phyloP scores from a whole-genome alignment of 2,329 filamentous ascomycete genomes.

The Cladosporium sp. region DNA sequence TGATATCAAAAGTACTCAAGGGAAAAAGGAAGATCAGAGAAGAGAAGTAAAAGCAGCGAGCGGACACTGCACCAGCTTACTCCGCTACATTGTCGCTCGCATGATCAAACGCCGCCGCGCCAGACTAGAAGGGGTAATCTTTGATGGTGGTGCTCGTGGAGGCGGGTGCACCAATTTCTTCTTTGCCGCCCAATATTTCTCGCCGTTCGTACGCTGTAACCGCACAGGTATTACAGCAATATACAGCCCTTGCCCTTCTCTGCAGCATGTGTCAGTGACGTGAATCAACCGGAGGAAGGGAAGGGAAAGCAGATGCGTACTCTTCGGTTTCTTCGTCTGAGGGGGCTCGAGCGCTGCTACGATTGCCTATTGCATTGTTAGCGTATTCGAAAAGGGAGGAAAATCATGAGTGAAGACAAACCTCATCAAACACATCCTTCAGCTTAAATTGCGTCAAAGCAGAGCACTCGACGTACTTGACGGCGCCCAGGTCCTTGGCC shows the following conservation, averaged over 20 bases:
- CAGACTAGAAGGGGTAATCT: slow-evolving; percentile 11
- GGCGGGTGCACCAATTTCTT: not conserved
- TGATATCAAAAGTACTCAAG: slow-evolving; percentile 12
- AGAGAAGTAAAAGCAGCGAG: slow-evolving; percentile 8
- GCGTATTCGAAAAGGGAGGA: slow-evolving; percentile 7
- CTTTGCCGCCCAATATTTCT: too few relatives aligned
- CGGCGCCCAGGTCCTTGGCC: slow-evolving; percentile 93
- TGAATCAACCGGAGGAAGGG: not conserved
- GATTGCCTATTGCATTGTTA: slow-evolving; percentile 61
- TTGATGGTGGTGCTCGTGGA: slow-evolving; percentile 1
- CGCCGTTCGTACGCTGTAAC: too few relatives aligned
- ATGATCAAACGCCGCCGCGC: slow-evolving; percentile 9
- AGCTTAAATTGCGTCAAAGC: slow-evolving; percentile 96
- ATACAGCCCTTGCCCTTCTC: slow-evolving; percentile 31
- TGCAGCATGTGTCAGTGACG: slow-evolving; percentile 7
- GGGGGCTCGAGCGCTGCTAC: slow-evolving; percentile 90
- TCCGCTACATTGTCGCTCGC: not conserved
- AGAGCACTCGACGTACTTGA: slow-evolving; percentile 99
- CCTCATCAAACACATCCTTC: slow-evolving; percentile 99
- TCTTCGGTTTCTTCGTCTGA: slow-evolving; percentile 61
- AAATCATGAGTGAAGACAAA: slow-evolving; percentile 40
- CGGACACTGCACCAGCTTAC: slow-evolving; percentile 4
- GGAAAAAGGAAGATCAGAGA: slow-evolving; percentile 4
- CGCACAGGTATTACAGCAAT: slow-evolving; percentile 19
- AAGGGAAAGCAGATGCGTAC: slow-evolving; percentile 1